Evolutionary conservation across 257 asterid genomes (phyloP).

Genomic region (Przewalskia tangutica): DNA sequence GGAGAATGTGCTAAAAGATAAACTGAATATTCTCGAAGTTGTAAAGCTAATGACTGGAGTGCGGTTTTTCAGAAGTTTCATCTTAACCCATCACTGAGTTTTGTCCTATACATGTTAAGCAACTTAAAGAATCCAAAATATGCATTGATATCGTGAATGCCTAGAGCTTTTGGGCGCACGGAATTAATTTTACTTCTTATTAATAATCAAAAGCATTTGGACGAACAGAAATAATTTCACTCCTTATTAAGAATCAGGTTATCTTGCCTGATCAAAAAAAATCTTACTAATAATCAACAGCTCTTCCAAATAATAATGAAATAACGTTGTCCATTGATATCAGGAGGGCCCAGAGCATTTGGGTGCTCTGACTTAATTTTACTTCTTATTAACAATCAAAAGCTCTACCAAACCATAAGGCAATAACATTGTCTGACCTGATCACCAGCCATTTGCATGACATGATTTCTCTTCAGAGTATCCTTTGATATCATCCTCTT

Average conservation of each 20-base stretch:
- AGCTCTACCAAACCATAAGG: neutral
- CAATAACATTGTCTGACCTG: conserved; percentile 29
- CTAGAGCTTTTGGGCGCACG: neutral
- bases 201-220: neutral
- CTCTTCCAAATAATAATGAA: neutral
- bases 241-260: neutral
- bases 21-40: neutral
- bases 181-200: neutral
- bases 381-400: neutral
- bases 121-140: neutral
- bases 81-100: neutral
- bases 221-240: neutral
- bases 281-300: neutral
- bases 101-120: neutral
- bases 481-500: conserved; percentile 63
- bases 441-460: conserved; percentile 55
- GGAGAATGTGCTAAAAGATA: neutral
- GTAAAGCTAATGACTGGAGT: neutral
- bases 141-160: neutral
- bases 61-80: neutral
- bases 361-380: neutral
- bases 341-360: neutral
- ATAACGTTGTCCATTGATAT: neutral
- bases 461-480: conserved; percentile 54
- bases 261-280: neutral